phyloP scores from a whole-genome alignment of 768 basidiomycete species.

The Podaxis sp. region DNA sequence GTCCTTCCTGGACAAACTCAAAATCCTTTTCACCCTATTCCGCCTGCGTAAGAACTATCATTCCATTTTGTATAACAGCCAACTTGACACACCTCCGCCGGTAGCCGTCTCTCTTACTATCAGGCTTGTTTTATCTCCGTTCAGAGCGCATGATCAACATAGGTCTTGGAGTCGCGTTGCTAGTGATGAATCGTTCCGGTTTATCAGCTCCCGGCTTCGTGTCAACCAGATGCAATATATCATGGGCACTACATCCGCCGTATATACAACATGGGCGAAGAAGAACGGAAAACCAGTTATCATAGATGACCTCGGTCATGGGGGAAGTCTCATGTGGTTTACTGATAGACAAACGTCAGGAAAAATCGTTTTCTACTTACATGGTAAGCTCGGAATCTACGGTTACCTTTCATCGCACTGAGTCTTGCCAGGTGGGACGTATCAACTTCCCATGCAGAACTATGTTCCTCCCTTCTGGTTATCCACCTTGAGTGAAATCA shows the following conservation, averaged over 20 bases:
- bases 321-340: constrained; percentile 28
- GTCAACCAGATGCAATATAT: constrained; percentile 23
- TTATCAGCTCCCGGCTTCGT: constrained; percentile 9
- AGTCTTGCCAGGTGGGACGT: constrained; percentile 29
- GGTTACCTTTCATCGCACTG: background rate
- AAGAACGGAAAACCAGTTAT: constrained; percentile 14
- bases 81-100: background rate
- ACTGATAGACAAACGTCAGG: constrained; percentile 28
- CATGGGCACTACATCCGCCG: constrained; percentile 20
- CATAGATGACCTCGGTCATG: constrained; percentile 27
- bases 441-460: constrained; percentile 23
- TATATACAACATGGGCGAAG: constrained; percentile 24
- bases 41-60: background rate
- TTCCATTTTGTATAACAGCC: background rate
- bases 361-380: constrained; percentile 31
- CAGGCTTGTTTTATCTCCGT: constrained; percentile 4
- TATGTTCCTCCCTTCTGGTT: constrained; percentile 26
- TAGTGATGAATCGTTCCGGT: constrained; percentile 10
- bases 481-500: constrained; percentile 24
- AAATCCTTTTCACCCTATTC: background rate
- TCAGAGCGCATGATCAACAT: constrained; percentile 2
- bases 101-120: background rate
- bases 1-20: background rate
- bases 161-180: constrained; percentile 12
- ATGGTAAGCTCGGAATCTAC: constrained; percentile 22